Conservation (phyloP, 2,329 filamentous ascomycete genomes). For the Purpureocillium takamizusanense region DNA sequence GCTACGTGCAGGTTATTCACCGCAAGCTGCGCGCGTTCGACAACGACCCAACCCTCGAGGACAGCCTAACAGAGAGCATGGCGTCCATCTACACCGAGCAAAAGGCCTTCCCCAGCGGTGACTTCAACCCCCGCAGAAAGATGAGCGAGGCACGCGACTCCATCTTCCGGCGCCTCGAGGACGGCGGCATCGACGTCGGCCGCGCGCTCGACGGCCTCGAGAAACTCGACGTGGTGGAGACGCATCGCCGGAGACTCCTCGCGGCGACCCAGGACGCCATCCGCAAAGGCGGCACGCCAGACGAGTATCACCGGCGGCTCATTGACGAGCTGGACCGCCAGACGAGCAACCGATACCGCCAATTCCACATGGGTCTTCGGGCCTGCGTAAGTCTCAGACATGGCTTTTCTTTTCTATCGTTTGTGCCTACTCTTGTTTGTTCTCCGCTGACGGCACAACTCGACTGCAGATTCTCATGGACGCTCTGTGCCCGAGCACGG, state of each 20-base stretch:
- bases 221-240: constrained; percentile 21
- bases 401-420: too few species aligned
- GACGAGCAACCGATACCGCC: constrained; percentile 16
- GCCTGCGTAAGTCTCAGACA: constrained; percentile 16
- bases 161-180: constrained; percentile 17
- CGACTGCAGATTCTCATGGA: constrained; percentile 17
- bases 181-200: constrained; percentile 17
- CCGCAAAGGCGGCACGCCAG: constrained; percentile 3
- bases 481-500: constrained; percentile 8
- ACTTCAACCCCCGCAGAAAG: constrained; percentile 17
- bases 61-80: constrained; percentile 11
- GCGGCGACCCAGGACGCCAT: constrained; percentile 11
- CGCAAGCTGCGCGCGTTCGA: constrained; percentile 21
- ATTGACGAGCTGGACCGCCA: constrained; percentile 21
- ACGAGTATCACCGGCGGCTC: constrained; percentile 9
- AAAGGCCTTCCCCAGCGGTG: constrained; percentile 2
- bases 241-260: constrained; percentile 19
- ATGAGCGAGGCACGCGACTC: constrained; percentile 12
- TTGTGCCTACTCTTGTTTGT: background rate
- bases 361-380: constrained; percentile 23
- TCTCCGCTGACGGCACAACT: background rate
- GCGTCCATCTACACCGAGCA: constrained; percentile 7
- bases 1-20: constrained; percentile 22
- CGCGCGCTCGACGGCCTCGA: constrained; percentile 20
- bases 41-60: constrained; percentile 11